Base-by-base conservation (phyloP, 2,329 filamentous ascomycete species). In the Beauveria pseudobassiana region DNA sequence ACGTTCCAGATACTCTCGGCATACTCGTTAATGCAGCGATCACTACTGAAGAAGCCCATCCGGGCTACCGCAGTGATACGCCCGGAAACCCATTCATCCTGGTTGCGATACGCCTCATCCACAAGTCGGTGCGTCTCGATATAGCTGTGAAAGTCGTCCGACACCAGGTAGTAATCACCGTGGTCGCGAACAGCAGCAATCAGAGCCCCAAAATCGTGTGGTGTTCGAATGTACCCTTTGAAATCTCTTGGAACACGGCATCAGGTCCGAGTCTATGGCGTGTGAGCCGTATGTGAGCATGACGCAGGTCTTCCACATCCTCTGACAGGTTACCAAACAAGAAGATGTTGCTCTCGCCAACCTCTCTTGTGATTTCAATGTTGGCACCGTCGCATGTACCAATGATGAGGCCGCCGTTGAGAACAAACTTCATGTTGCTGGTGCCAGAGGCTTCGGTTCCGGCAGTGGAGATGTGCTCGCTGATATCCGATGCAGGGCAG, bases 381-480 rank as follows among this genome's bases (percentile, higher is more conserved):
- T 99, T 99, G 65, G 95, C 95, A 72, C 95, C 95, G 71, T 99
- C 95, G 73, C 93, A 97, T 22, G 95, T 99, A 69, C 95, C 95
- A 68, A 99, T 99, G 71, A 99, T 96, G 64, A 99, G 81, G 65
- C 95, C 95, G 66, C 95, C 95, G 70, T 98, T 99, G 70, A 99
- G 82, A 16, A 97, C 95, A 75, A 99, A 99, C 77, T 99, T 99
- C 95, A 99, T 99, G 85, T 99, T 99, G 71, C 91, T 96, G 14
- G 92, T 96, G 65, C 93, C 93, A 65, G 84, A 87, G 22, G 85
- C 85, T 73, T 99, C 95, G 1, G 95, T 99, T 55, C 95, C 95
- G 43, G 95, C 95, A 26, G 95, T 99, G 2, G 95, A 98, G 71
- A 99, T 99, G 74, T 99, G 95, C 79, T 99, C 95, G 76, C 92